Conservation (phyloP, 164 flowering plant genomes). For the Umbilicus rupestris region DNA sequence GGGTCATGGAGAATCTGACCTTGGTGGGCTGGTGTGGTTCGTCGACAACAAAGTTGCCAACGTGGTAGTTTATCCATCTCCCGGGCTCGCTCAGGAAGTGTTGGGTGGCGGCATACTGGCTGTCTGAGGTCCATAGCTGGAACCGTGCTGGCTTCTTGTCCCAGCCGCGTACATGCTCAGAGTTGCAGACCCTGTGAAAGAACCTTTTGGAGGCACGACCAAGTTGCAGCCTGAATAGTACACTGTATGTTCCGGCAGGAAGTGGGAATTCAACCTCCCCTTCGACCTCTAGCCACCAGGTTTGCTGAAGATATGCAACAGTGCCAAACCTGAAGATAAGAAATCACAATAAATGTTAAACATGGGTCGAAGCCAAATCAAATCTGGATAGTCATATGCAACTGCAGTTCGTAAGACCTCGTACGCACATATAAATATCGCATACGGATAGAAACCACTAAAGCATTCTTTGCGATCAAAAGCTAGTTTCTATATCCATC, state of each 20-base stretch:
- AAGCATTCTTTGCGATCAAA: too few relatives aligned
- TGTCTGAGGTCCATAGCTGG: conserved; percentile 46
- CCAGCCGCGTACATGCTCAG: conserved; percentile 76
- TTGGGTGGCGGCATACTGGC: conserved; percentile 37
- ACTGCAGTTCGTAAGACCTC: too few relatives aligned
- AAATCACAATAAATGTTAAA: too few relatives aligned
- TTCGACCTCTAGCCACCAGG: conserved; percentile 77
- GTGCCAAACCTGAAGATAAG: conserved; percentile 34
- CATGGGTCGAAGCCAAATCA: too few relatives aligned
- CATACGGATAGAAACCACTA: too few relatives aligned
- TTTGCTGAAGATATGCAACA: conserved; percentile 68
- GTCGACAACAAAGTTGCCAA: conserved; percentile 49
- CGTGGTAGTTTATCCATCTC: conserved; percentile 47
- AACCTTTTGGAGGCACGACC: conserved; percentile 40
- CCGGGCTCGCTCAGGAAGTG: conserved; percentile 39
- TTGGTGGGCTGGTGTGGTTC: conserved; percentile 19
- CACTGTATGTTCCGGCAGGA: conserved; percentile 46
- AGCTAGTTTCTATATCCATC: too few relatives aligned
- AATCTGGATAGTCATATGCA: too few relatives aligned
- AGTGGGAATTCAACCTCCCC: conserved; percentile 58
- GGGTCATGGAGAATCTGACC: conserved; percentile 64
- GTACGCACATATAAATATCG: too few relatives aligned
- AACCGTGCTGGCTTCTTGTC: conserved; percentile 61
- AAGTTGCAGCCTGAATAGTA: conserved; percentile 56
- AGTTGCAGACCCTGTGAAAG: conserved; percentile 34